phyloP scores from a whole-genome alignment of 441 rosid genomes.

The Croton setiger region DNA sequence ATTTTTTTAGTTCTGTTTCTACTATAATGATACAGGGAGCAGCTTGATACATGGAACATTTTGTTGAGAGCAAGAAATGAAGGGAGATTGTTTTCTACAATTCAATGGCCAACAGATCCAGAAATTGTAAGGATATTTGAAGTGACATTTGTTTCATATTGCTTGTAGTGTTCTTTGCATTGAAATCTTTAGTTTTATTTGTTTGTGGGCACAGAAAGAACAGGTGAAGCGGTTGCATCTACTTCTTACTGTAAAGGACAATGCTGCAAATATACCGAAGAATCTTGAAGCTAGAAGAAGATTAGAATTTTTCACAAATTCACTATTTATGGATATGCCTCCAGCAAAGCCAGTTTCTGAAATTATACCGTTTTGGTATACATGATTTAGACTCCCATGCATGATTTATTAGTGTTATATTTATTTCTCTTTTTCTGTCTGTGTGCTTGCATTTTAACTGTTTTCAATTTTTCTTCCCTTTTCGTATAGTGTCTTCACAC shows the following conservation, averaged over 20 bases:
- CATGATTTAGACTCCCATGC: slow-evolving; percentile 15
- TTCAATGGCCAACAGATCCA: slow-evolving; percentile 93
- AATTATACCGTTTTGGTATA: slow-evolving; percentile 86
- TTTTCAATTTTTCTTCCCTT: slow-evolving; percentile 14
- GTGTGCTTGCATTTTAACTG: slow-evolving; percentile 9
- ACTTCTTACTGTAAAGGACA: slow-evolving; percentile 96
- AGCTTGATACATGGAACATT: slow-evolving; percentile 97
- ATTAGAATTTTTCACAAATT: slow-evolving; percentile 85
- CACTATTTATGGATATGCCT: slow-evolving; percentile 98
- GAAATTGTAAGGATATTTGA: slow-evolving; percentile 62
- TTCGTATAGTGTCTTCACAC: slow-evolving; percentile 87
- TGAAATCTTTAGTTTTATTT: slow-evolving; percentile 17
- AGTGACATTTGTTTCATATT: slow-evolving; percentile 3
- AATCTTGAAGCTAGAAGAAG: slow-evolving; percentile 99
- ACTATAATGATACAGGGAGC: slow-evolving; percentile 60
- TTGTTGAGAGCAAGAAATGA: slow-evolving; percentile 84
- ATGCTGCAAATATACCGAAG: slow-evolving; percentile 92
- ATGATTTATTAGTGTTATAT: slow-evolving; percentile 4
- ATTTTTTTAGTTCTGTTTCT: slow-evolving; percentile 13
- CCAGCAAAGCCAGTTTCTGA: slow-evolving; percentile 84
- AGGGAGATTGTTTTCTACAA: slow-evolving; percentile 79
- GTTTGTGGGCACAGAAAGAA: slow-evolving; percentile 59
- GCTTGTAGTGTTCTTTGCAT: slow-evolving; percentile 25
- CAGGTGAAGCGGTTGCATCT: slow-evolving; percentile 95
- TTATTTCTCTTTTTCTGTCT: slow-evolving; percentile 23